Conservation (phyloP, 2,329 filamentous ascomycete species). For the Xylariomycetidae sp. region DNA sequence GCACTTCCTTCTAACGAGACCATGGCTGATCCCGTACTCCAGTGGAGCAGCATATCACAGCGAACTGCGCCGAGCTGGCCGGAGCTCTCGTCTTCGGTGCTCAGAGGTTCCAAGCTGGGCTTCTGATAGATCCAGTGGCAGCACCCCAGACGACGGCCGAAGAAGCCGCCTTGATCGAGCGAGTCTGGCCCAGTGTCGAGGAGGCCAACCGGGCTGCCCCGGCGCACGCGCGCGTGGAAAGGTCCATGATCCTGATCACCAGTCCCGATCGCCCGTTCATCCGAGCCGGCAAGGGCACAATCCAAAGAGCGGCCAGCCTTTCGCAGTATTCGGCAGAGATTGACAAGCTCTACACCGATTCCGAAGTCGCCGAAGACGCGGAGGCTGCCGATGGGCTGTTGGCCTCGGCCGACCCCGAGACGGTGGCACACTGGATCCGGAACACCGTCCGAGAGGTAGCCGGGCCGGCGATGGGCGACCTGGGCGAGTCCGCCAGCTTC, state of each 20-base stretch:
- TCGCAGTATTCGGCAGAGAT: slow-evolving; percentile 5
- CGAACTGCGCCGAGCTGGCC: slow-evolving; percentile 3
- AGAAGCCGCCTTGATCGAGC: neutral
- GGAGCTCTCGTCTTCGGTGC: slow-evolving; percentile 6
- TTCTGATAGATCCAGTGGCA: slow-evolving; percentile 7
- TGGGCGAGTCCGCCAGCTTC: slow-evolving; percentile 1
- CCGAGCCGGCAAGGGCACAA: slow-evolving; percentile 6
- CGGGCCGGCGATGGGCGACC: neutral
- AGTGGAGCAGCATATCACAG: no score
- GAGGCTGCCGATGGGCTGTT: neutral
- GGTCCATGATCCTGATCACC: slow-evolving; percentile 6
- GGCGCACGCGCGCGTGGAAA: slow-evolving; percentile 6
- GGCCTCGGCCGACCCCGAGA: neutral
- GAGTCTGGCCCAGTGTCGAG: slow-evolving; percentile 5
- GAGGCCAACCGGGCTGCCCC: slow-evolving; percentile 6
- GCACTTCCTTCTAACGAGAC: no score
- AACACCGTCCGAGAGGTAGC: neutral
- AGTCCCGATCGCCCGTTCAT: slow-evolving; percentile 5
- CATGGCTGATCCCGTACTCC: no score
- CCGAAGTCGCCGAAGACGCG: neutral
- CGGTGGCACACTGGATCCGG: neutral
- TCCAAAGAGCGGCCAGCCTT: slow-evolving; percentile 6
- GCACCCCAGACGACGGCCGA: neutral
- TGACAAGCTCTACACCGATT: slow-evolving; percentile 3
- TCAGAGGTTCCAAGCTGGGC: slow-evolving; percentile 6